Evolutionary conservation across 371 early-diverging fungal genomes (phyloP), one percentile per base, ranked within the genome.

Genomic region (Mucor racemosus): DNA sequence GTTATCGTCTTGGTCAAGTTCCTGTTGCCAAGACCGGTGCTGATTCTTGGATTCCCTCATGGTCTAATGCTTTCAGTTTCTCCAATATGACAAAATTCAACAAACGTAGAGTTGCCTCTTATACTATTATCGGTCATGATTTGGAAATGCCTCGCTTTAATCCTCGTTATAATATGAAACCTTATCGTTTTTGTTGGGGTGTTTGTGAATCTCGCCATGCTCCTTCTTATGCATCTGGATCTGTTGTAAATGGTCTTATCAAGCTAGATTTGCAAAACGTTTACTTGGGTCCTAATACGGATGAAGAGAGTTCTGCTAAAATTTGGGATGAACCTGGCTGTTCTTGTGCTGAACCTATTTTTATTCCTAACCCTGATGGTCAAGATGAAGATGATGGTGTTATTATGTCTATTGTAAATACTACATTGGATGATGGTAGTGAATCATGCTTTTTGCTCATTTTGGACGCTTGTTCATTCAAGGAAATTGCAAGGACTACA

Each of bases 301-400:
- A 79, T 60, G 35, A 65, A 14, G 68, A 55, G 8, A 70, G 74
- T 11, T 56, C 73, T 8, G 77, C 81, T 3, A 68, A 68, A 17
- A 71, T 76, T 1, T 84, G 84, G 84, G 84, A 84, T 35, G 67
- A 76, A 44, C 82, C 81, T 26, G 83, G 86, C 3, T 88, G 89
- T 40, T 85, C 83, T 13, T 88, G 89, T 55, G 80, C 87, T n/a
- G 89, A 90, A 59, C 91, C 91, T 7, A 77, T 91, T 17, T 90
- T 91, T 78, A 77, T 91, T 15, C 84, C 88, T 2, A 60, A 70
- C 40, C 80, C 78, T 7, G 75, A 84, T 7, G 85, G 80, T 0
- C 70, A 62, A 7, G 76, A 64, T 11, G 91, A 91, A 74, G 91
- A 90, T 44, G 88, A 91, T 50, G 90, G 90, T 53, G 88, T 90